phyloP scores from a whole-genome alignment of 2,329 filamentous ascomycete genomes.

The Pseudogymnoascus sp. region DNA sequence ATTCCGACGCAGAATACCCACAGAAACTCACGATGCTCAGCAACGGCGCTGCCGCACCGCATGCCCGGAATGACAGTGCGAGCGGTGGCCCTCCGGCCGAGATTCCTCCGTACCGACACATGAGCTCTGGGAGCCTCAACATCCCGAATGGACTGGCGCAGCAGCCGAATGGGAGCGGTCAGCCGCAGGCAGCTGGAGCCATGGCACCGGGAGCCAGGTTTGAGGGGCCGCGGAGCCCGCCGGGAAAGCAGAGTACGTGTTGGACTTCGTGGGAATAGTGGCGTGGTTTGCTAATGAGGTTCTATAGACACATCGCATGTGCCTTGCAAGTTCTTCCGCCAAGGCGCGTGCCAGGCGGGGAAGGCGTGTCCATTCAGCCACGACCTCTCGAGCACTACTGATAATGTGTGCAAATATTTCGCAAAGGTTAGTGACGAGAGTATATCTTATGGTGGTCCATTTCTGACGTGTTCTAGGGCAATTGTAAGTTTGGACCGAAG shows the following conservation, averaged over 20 bases:
- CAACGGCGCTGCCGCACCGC: conserved; percentile 12
- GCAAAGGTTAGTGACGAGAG: conserved; percentile 63
- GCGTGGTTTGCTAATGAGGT: conserved; percentile 5
- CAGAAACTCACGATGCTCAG: conserved; percentile 12
- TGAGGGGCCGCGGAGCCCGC: conserved; percentile 56
- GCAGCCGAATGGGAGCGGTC: conserved; percentile 15
- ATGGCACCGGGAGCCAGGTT: conserved; percentile 39
- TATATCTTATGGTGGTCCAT: neutral
- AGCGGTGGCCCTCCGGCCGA: conserved; percentile 23
- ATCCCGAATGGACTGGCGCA: conserved; percentile 15
- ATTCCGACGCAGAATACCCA: conserved; percentile 5
- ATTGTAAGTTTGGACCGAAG: conserved; percentile 98
- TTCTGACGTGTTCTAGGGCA: conserved; percentile 54
- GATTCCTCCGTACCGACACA: conserved; percentile 46
- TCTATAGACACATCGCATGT: conserved; percentile 83
- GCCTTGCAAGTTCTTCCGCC: conserved; percentile 98
- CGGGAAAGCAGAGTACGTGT: conserved; percentile 43
- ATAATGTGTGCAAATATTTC: conserved; percentile 97
- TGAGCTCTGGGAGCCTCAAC: conserved; percentile 45
- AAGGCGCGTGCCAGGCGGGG: conserved; percentile 92
- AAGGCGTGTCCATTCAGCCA: conserved; percentile 95
- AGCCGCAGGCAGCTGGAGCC: conserved; percentile 37
- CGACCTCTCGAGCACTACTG: conserved; percentile 74
- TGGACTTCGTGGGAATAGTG: conserved; percentile 14
- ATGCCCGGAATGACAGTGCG: conserved; percentile 12